Evolutionary conservation across 768 basidiomycete species (phyloP), one percentile per base, ranked within the genome.

Genomic region (Lactifluus pinguis): DNA sequence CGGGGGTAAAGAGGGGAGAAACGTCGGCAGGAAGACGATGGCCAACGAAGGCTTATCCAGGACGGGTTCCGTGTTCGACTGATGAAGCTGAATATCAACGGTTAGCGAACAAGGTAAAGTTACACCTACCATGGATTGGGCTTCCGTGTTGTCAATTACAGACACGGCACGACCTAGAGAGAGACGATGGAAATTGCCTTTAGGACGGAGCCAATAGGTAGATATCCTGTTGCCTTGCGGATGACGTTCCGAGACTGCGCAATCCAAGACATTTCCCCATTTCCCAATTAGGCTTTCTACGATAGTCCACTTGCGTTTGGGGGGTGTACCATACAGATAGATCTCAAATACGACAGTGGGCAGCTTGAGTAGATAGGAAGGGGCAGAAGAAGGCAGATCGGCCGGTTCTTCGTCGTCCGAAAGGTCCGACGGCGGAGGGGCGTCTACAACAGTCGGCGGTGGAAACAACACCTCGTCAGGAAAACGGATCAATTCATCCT

Each of bases 311-410:
- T 86, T 85, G 74, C 75, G 74, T 63, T 76, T 62, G 50, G 83
- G 77, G 41, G 84, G 77, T 57, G 75, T 71, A 32, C 87, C 87
- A 70, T 88, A 89, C n/a, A 90, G 76, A 52, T 82, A 74, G 65
- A 90, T 76, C 68, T 83, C 80, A 66, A 87, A 77, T 65, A 79
- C 78, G 62, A 74, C 67, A 49, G 59, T 69, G 19, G 56, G 59
- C 67, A 73, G 69, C 57, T 69, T 53, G 41, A 49, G 36, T 1
- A 53, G 52, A 54, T 66, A 70, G 68, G 45, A 54, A 39, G 57
- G 56, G 42, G 53, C 49, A 47, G 49, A 49, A 32, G 53, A n/a
- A 15, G 54, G 55, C 2, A 47, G 6, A 32, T 51, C 30, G 30
- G 58, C 36, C 25, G 48, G 60, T 53, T 64, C 58, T 45, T 67